A percentile compares a stretch with the other conserved stretches of the same genome.
Conservation (phyloP, 83 land plant genomes). For the Picea abies region DNA sequence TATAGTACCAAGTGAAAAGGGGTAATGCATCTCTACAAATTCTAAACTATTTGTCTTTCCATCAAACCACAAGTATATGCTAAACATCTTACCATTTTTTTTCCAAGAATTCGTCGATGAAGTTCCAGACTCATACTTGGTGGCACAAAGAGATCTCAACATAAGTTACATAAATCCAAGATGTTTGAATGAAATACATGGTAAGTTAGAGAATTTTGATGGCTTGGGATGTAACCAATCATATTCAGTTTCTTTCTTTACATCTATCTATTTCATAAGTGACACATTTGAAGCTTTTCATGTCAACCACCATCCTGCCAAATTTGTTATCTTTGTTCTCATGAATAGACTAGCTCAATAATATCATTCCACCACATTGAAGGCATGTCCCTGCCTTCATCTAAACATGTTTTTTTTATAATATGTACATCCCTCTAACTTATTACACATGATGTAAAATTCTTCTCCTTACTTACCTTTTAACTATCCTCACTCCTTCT, state of each 20-base stretch:
- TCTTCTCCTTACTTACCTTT: no score
- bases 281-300: background rate
- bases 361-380: background rate
- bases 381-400: background rate
- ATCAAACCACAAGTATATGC: background rate
- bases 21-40: background rate
- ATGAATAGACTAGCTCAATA: background rate
- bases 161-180: no score
- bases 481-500: no score
- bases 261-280: background rate
- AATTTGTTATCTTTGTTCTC: background rate
- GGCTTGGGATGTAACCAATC: background rate
- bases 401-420: background rate
- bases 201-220: no score
- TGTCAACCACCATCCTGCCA: background rate
- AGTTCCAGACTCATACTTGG: background rate
- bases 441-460: no score
- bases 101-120: background rate
- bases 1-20: no score
- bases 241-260: background rate
- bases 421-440: no score
- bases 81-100: background rate
- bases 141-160: no score
- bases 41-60: background rate
- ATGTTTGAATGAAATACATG: no score